Evolutionary conservation across 2,329 filamentous ascomycete species (phyloP), one percentile per base, ranked within the genome.

Genomic region (Xylariaceae sp.): DNA sequence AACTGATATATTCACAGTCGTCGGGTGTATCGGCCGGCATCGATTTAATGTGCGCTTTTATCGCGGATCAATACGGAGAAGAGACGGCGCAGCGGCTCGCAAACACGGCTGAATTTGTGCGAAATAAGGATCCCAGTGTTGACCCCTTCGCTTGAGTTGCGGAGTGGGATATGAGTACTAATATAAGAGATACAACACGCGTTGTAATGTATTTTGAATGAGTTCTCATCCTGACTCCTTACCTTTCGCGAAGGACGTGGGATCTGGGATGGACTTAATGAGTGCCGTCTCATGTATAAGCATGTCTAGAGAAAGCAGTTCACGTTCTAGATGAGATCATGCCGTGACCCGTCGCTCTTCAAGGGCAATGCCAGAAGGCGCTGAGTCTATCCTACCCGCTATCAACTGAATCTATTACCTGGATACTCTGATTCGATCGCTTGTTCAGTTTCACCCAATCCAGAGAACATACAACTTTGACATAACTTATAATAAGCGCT

Each of bases 21-120:
- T 84, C 81, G 0, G 85, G 86, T n/a, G 55, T 69, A 12, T 63
- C 65, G 21, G 83, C 84, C 1, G 84, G 84, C 0, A 85, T 84
- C 43, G 84, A 87, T 71, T 71, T 80, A 55, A 79, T 75, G 41
- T 74, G 83, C 63, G 82, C 79, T 1, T 86, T 79, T 68, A 72
- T 86, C 16, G 73, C 64, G 34, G 68, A 74, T 30, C 68, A 79
- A 3, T 86, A 77, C 67, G 82, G 83, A 0, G 72, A 76, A 41
- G 74, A 76, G 1, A 65, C 73, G 13, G 81, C 82, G 1, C 65
- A 69, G 21, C 62, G 61, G 0, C 67, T 84, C 29, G 79, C 80
- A 2, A 69, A 76, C 48, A 65, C 61, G 29, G 76, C 81, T 54
- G 85, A 87, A 69, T 86, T 86, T 68, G 74, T 76, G 12, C 76